Percentiles rank a stretch among this genome's conserved stretches.
These are phyloP conservation scores for Aspergillus cristatus DNA, from an alignment of 495 filamentous ascomycete species.

Conservation along the genomic window DNA sequence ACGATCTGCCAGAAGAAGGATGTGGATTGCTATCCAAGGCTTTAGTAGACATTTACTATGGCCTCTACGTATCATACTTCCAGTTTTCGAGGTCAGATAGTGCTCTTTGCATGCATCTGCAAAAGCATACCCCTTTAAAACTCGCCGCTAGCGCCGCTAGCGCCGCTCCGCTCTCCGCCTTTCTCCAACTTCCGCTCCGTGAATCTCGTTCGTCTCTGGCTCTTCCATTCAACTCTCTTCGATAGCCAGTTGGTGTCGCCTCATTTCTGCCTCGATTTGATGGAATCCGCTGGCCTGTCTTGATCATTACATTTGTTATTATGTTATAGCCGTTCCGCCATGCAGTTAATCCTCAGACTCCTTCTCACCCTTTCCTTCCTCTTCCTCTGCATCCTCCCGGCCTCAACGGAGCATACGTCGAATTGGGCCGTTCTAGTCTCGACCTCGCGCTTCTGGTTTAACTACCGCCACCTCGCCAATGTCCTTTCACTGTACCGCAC, in stretches of 20 bases:
- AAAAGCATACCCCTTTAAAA: no score
- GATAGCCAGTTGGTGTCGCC: neutral
- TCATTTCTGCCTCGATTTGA: neutral
- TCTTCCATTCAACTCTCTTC: neutral
- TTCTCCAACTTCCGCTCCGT: no score
- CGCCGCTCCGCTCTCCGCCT: no score
- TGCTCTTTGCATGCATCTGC: no score
- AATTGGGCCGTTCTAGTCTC: constrained; percentile 98
- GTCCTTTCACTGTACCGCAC: constrained; percentile 96
- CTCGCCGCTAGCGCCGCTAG: no score
- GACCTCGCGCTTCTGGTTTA: constrained; percentile 99
- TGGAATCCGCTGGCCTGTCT: neutral
- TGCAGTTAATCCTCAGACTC: constrained; percentile 20
- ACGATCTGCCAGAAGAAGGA: no score
- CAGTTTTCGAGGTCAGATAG: no score
- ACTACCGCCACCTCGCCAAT: constrained; percentile 97
- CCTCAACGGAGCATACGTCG: constrained; percentile 75
- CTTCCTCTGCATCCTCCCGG: constrained; percentile 34
- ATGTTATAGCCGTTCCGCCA: constrained; percentile 6
- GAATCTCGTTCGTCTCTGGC: no score
- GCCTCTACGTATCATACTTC: no score
- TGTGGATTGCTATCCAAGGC: no score
- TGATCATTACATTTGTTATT: neutral
- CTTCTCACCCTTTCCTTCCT: constrained; percentile 32
- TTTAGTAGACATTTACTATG: no score